Evolutionary conservation across 164 flowering plant genomes (phyloP).

Genomic region (Chloranthus sessilifolius): DNA sequence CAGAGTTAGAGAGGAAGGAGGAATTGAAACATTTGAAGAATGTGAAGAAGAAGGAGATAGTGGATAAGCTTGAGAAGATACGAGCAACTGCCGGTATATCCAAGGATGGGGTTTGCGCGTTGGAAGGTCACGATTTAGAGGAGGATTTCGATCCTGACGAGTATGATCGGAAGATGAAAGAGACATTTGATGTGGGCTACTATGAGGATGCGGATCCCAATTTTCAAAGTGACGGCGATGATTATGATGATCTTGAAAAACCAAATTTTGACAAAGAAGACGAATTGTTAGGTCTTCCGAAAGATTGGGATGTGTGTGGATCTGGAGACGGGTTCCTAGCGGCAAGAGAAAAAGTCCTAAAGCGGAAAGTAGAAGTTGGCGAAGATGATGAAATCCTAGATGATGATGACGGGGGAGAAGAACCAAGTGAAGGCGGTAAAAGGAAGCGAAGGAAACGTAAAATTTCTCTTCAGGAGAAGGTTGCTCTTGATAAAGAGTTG

Average conservation of each 20-base stretch:
- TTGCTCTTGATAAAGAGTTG: conserved; percentile 31
- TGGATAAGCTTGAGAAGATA: conserved; percentile 63
- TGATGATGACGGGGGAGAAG: conserved; percentile 21
- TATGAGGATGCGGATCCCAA: conserved; percentile 69
- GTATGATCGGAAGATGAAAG: conserved; percentile 78
- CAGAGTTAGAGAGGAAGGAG: conserved; percentile 69
- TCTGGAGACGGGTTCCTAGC: conserved; percentile 48
- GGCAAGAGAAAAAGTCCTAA: conserved; percentile 38
- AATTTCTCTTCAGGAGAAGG: conserved; percentile 37
- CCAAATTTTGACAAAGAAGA: conserved; percentile 91
- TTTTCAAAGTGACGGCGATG: conserved; percentile 48
- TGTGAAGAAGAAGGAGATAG: conserved; percentile 79
- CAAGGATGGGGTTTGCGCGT: conserved; percentile 25
- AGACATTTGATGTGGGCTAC: conserved; percentile 53
- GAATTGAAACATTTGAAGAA: conserved; percentile 91
- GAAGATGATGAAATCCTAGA: conserved; percentile 17
- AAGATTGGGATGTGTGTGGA: conserved; percentile 58
- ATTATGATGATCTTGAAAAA: conserved; percentile 42
- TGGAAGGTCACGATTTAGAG: conserved; percentile 56
- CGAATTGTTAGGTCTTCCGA: conserved; percentile 73
- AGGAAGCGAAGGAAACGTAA: conserved; percentile 53
- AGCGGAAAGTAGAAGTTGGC: conserved; percentile 12
- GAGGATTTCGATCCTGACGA: conserved; percentile 84
- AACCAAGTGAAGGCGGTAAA: conserved; percentile 25
- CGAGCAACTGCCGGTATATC: conserved; percentile 57